Conservation (phyloP, 768 basidiomycete species). For the Rhodotorula sphaerocarpa region DNA sequence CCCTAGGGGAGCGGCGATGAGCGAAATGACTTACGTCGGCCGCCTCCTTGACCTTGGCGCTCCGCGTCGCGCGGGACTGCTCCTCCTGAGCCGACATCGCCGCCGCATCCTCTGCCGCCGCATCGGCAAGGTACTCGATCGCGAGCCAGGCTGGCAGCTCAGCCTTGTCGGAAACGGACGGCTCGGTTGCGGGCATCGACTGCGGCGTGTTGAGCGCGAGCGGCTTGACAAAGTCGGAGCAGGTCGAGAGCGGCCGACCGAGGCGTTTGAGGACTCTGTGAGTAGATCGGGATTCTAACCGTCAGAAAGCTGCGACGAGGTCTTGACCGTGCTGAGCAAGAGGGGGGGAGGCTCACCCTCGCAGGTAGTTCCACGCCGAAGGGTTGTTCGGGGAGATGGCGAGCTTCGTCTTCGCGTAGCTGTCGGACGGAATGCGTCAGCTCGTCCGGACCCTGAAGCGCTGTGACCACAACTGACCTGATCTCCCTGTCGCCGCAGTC, state of each 20-base stretch:
- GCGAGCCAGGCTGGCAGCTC: conserved; percentile 70
- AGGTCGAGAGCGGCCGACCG: conserved; percentile 52
- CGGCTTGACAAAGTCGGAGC: conserved; percentile 57
- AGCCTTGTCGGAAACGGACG: conserved; percentile 67
- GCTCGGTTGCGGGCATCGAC: conserved; percentile 38
- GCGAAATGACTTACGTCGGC: conserved; percentile 5
- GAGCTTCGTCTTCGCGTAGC: conserved; percentile 75
- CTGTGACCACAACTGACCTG: no score
- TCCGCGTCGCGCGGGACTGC: neutral
- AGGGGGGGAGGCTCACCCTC: conserved; percentile 52
- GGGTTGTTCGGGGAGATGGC: conserved; percentile 82
- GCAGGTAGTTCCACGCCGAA: conserved; percentile 94
- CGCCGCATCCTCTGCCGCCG: conserved; percentile 14
- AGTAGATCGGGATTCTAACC: neutral
- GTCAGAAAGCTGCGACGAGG: no score
- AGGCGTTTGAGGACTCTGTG: conserved; percentile 57
- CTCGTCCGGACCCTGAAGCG: no score
- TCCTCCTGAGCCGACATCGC: neutral
- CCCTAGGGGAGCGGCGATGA: neutral
- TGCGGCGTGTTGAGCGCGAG: conserved; percentile 49
- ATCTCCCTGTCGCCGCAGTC: conserved; percentile 62
- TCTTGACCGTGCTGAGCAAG: no score
- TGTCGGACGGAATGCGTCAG: no score
- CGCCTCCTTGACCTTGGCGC: conserved; percentile 18
- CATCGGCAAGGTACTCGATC: conserved; percentile 66